These are phyloP conservation scores for Geum urbanum DNA, from an alignment of 306 rosid species.

Conservation along the genomic window DNA sequence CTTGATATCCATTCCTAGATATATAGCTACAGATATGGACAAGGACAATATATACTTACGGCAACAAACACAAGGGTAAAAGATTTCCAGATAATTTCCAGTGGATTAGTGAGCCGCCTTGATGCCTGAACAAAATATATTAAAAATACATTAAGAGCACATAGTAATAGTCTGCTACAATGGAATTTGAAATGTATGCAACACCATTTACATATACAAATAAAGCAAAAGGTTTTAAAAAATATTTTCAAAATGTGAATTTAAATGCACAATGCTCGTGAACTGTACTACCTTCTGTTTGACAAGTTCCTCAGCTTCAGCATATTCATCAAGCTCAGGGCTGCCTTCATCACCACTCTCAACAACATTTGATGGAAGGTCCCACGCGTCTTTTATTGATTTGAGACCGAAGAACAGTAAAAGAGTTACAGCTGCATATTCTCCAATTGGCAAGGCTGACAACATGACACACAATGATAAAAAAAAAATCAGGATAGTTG, in stretches of 20 bases:
- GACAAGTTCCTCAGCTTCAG: slow-evolving; percentile 92
- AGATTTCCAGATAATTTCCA: slow-evolving; percentile 86
- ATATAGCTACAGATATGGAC: slow-evolving; percentile 11
- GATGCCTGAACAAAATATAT: slow-evolving; percentile 45
- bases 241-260: neutral
- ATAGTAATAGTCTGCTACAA: neutral
- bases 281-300: slow-evolving; percentile 65
- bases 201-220: neutral
- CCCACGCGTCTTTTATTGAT: slow-evolving; percentile 94
- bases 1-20: neutral
- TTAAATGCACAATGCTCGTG: neutral
- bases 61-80: slow-evolving; percentile 95
- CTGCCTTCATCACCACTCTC: slow-evolving; percentile 48
- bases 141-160: neutral
- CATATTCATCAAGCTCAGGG: slow-evolving; percentile 77
- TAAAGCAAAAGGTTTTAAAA: neutral
- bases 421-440: slow-evolving; percentile 93
- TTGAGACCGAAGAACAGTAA: slow-evolving; percentile 86
- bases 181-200: neutral
- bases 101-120: slow-evolving; percentile 67
- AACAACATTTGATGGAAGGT: slow-evolving; percentile 59
- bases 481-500: neutral
- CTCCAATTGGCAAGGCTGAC: slow-evolving; percentile 95
- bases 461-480: slow-evolving; percentile 24
- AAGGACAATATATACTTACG: slow-evolving; percentile 43